A percentile compares a stretch with the other conserved stretches of the same genome.
phyloP scores from a whole-genome alignment of 805 yeast species.

The Pichia nanzhaoensis region DNA sequence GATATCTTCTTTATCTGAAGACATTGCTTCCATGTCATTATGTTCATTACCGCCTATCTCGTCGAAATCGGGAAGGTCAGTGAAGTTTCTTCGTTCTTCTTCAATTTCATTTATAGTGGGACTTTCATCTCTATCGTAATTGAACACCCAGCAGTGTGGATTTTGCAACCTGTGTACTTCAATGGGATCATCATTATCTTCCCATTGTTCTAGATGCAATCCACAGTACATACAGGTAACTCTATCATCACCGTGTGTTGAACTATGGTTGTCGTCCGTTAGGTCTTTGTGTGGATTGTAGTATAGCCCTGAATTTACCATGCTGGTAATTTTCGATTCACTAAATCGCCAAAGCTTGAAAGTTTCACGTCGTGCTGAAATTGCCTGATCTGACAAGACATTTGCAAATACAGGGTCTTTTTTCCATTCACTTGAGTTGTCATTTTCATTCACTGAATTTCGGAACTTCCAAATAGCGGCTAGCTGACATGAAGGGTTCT shows the following conservation, averaged over 20 bases:
- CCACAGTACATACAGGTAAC: conserved; percentile 63
- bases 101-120: too few species aligned
- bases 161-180: conserved; percentile 4
- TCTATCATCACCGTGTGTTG: conserved; percentile 41
- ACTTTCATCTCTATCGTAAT: not conserved
- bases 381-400: not conserved
- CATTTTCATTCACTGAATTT: not conserved
- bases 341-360: conserved; percentile 13
- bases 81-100: not conserved
- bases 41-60: not conserved
- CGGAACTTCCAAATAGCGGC: conserved; percentile 11
- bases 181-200: conserved; percentile 41
- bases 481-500: conserved; percentile 7
- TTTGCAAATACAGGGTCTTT: conserved; percentile 3
- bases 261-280: conserved; percentile 24
- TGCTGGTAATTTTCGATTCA: conserved; percentile 34
- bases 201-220: conserved; percentile 67
- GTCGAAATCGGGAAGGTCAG: not conserved
- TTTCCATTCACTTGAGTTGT: not conserved
- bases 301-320: conserved; percentile 58
- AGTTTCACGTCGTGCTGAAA: conserved; percentile 1
- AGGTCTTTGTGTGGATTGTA: conserved; percentile 33
- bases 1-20: conserved; percentile 1
- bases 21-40: not conserved
- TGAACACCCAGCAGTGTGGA: conserved; percentile 10